Conservation (phyloP, 352 stramenopile species). For the Phytophthora pseudosyringae region DNA sequence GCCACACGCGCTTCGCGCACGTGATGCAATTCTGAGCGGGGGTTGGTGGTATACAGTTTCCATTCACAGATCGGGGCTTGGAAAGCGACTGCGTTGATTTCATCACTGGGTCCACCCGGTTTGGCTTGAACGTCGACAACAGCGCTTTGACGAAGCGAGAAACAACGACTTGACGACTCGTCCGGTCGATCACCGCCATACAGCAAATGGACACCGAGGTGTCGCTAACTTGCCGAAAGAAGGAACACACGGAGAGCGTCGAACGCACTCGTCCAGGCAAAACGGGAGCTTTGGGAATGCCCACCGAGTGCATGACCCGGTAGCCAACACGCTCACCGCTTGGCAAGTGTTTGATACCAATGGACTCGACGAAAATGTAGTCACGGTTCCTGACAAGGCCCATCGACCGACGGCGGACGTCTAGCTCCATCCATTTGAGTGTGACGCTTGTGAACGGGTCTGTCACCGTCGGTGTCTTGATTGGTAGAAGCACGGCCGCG, state of each 20-base stretch:
- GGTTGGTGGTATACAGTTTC: constrained; percentile 10
- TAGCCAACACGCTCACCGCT: constrained; percentile 46
- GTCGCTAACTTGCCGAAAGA: constrained; percentile 39
- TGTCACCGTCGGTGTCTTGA: constrained; percentile 40
- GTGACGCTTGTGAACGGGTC: constrained; percentile 41
- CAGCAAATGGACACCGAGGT: constrained; percentile 37
- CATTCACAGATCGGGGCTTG: constrained; percentile 6
- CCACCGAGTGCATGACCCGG: constrained; percentile 63
- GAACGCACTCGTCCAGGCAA: constrained; percentile 39
- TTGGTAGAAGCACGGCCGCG: constrained; percentile 37
- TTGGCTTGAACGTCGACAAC: constrained; percentile 29
- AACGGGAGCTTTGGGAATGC: constrained; percentile 39
- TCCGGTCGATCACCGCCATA: constrained; percentile 30
- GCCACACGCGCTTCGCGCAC: constrained; percentile 24
- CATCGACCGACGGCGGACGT: constrained; percentile 41
- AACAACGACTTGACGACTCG: constrained; percentile 29
- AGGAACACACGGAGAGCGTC: constrained; percentile 39
- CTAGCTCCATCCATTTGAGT: constrained; percentile 43
- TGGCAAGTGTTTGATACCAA: constrained; percentile 35
- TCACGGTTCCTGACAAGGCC: constrained; percentile 48
- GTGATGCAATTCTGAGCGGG: constrained; percentile 27
- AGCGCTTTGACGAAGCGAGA: constrained; percentile 29
- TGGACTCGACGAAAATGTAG: constrained; percentile 55
- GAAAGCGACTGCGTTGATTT: constrained; percentile 24
- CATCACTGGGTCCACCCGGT: constrained; percentile 12